Evolutionary conservation across 768 basidiomycete genomes (phyloP), one percentile per base, ranked within the genome.

Genomic region (Tricholoma bakamatsutake): DNA sequence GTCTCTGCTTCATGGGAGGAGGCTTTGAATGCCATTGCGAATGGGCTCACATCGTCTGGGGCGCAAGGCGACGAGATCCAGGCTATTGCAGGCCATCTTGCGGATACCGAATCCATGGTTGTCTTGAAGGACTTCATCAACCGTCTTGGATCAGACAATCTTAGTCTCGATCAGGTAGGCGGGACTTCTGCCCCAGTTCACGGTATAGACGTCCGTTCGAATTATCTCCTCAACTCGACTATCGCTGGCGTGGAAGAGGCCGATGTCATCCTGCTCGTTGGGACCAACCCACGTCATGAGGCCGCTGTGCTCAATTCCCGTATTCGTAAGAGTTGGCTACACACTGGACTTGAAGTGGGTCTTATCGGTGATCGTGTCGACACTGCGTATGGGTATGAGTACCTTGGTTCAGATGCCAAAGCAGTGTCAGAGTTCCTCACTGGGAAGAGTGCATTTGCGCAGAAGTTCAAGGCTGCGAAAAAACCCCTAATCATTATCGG

Each of bases 281-380:
- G 96, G 55, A 97, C 94, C 42, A 97, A 98, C 73, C 96, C 96
- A 9, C 80, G 97, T 17, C 95, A 98, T 67, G 97, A 99, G 71
- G 97, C 94, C 4, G 89, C 97, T 18, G 95, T 98, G 54, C 78
- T 98, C 61, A 99, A 98, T 78, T 93, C 95, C 24, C 91, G 97
- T 59, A 92, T 99, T 64, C 83, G 97, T 63, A 95, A 93, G 78
- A 88, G 84, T 63, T 99, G 93, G 90, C 68, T 99, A 61, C 88
- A 95, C 66, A 85, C 85, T 5, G 81, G 84, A 46, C 79, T 95
- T 31, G 91, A 98, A 64, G 80, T 97, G 33, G 97, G 90, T 39
- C 71, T 96, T 33, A 84, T 99, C 56, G 97, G 97, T 28, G 89
- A 96, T 69, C 82, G 88, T 30, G 92, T 85, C 18, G 93, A 97